Evolutionary conservation across 192 early-diverging fungal genomes (phyloP), one percentile per base, ranked within the genome.

Genomic region (Gonapodya prolifera): DNA sequence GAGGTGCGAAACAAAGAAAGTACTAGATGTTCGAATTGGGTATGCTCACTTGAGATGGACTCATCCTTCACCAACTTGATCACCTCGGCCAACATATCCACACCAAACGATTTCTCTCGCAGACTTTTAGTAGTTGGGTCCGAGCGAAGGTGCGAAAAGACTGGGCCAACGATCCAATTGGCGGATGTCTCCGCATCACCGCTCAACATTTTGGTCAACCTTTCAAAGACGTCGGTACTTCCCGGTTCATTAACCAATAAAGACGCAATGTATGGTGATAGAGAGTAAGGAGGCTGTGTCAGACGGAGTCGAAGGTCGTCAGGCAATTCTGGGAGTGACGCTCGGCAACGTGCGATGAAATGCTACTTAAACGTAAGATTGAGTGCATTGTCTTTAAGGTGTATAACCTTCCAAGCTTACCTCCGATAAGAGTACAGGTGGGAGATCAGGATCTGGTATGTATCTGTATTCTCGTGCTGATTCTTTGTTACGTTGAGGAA

Each of bases 401-500:
- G 45, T 16, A 23, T 16, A 61, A 61, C n/a, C n/a, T n/a, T n/a
- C n/a, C n/a, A 23, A 61, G 23, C 45, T 61, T 61, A 61, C 45
- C 8, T 61, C 45, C 8, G 45, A 8, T 16, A 61, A 16, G 8
- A 61, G 8, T 16, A 61, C 45, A 61, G 45, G 45, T 16, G 45
- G 45, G 8, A 61, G 45, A 23, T 61, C 45, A 8, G 45, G 45
- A 23, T 61, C 45, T 23, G 34, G 79, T 36, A 8, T 33, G 69
- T 83, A 85, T 69, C 93, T 80, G 81, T 98, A 98, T 81, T 98
- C 96, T 0, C 86, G 87, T 1, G 91, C 89, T n/a, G 89, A 84
- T 76, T 98, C 96, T 79, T 98, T 98, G 69, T 86, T 85, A 35
- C 96, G 82, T 1, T 92, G 80, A 69, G 84, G 83, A 75, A 87